These are phyloP conservation scores for Aspergillus sp. DNA, from an alignment of 2,329 filamentous ascomycete genomes.

Conservation along the genomic window DNA sequence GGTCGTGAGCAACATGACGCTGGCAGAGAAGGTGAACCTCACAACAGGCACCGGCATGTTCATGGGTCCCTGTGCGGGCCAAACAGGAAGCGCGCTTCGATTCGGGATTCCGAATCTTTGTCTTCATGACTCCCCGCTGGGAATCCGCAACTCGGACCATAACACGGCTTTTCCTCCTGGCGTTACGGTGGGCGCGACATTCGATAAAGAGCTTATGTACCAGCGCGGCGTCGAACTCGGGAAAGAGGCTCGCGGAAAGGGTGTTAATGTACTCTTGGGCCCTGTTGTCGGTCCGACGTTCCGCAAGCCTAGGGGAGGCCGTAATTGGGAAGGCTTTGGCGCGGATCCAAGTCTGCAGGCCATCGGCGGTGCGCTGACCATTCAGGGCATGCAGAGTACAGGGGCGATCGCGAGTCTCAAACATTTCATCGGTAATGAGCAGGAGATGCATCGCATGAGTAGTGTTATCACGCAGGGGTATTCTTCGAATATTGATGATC, in stretches of 20 bases:
- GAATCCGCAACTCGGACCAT: slow-evolving; percentile 72
- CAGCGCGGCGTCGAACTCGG: slow-evolving; percentile 68
- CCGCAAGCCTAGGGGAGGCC: slow-evolving; percentile 70
- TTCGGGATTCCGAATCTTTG: slow-evolving; percentile 73
- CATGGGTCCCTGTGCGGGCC: slow-evolving; percentile 76
- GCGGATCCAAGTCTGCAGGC: slow-evolving; percentile 67
- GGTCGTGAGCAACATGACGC: slow-evolving; percentile 72
- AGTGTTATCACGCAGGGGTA: slow-evolving; percentile 42
- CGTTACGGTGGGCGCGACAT: slow-evolving; percentile 75
- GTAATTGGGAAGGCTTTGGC: slow-evolving; percentile 76
- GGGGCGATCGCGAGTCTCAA: slow-evolving; percentile 61
- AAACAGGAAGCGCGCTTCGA: slow-evolving; percentile 70
- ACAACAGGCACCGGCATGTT: slow-evolving; percentile 70
- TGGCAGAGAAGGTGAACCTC: slow-evolving; percentile 79
- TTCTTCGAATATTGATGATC: slow-evolving; percentile 55
- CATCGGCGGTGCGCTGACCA: slow-evolving; percentile 53
- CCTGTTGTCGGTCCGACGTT: slow-evolving; percentile 72
- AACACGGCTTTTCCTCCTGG: slow-evolving; percentile 77
- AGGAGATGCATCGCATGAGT: slow-evolving; percentile 53
- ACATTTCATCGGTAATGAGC: slow-evolving; percentile 57
- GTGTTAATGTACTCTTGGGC: slow-evolving; percentile 70
- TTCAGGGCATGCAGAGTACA: slow-evolving; percentile 59
- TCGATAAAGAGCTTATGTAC: slow-evolving; percentile 71
- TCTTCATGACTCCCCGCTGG: slow-evolving; percentile 70
- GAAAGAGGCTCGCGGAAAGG: slow-evolving; percentile 72